These are phyloP conservation scores for Curvularia lunata DNA, from an alignment of 2,329 filamentous ascomycete genomes.

Conservation along the genomic window DNA sequence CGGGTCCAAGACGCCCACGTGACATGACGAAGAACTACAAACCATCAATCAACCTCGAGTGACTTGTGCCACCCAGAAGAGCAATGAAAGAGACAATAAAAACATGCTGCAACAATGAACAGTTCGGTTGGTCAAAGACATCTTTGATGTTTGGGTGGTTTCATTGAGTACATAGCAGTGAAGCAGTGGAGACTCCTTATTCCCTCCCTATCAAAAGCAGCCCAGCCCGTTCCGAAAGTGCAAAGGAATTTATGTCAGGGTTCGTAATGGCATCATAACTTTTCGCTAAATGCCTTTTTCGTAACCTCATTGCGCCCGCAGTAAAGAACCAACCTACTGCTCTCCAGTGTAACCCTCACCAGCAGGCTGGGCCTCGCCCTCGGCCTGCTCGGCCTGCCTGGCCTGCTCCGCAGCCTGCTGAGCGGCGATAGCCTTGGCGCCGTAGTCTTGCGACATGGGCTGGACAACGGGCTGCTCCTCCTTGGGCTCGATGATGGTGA, in stretches of 20 bases:
- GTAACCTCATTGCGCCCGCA: slow-evolving; percentile 39
- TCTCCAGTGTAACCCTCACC: slow-evolving; percentile 43
- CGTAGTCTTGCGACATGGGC: slow-evolving; percentile 98
- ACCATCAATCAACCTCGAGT: not conserved
- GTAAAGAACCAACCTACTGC: slow-evolving; percentile 35
- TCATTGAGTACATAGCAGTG: slow-evolving; percentile 43
- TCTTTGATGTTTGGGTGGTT: slow-evolving; percentile 40
- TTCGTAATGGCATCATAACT: slow-evolving; percentile 35
- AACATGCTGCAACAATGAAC: slow-evolving; percentile 1
- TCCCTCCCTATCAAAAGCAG: slow-evolving; percentile 38
- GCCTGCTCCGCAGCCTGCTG: slow-evolving; percentile 70
- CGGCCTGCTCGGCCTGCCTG: slow-evolving; percentile 65
- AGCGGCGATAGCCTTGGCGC: slow-evolving; percentile 80
- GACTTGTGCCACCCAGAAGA: not conserved
- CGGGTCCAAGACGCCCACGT: not conserved
- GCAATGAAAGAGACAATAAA: slow-evolving; percentile 1
- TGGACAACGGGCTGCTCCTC: slow-evolving; percentile 95
- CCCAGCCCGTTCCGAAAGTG: slow-evolving; percentile 38
- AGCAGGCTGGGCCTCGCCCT: slow-evolving; percentile 54
- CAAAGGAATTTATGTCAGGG: slow-evolving; percentile 40
- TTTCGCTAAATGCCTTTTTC: slow-evolving; percentile 39
- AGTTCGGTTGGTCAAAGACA: slow-evolving; percentile 33
- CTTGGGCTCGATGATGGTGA: slow-evolving; percentile 99
- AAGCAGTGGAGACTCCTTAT: slow-evolving; percentile 38
- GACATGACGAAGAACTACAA: not conserved